Percentiles rank a stretch among this genome's conserved stretches.
phyloP scores from a whole-genome alignment of 805 yeast genomes.

The Ogataea methanolica region DNA sequence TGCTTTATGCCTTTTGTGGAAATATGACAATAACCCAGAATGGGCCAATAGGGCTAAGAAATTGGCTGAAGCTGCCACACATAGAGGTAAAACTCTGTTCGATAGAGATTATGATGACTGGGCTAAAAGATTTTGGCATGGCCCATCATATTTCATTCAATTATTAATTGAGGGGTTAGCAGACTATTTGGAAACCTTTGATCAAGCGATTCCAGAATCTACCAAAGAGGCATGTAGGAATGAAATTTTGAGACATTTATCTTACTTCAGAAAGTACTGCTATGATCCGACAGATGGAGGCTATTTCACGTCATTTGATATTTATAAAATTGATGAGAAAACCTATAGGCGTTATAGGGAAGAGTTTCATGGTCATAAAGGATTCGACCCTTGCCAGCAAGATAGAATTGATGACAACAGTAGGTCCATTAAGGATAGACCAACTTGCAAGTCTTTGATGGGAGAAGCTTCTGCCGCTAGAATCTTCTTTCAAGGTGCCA shows the following conservation, averaged over 20 bases:
- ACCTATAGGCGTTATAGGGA: constrained; percentile 45
- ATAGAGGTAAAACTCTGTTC: constrained; percentile 50
- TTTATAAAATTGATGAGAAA: constrained; percentile 46
- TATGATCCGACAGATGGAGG: constrained; percentile 56
- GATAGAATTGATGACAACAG: constrained; percentile 45
- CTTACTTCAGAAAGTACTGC: constrained; percentile 52
- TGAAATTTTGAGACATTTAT: constrained; percentile 50
- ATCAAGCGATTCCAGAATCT: constrained; percentile 33
- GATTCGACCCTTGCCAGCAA: constrained; percentile 44
- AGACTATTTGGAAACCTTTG: constrained; percentile 53
- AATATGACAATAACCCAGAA: constrained; percentile 43
- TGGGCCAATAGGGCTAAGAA: constrained; percentile 46
- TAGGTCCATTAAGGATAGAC: constrained; percentile 23
- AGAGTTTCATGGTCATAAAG: constrained; percentile 52
- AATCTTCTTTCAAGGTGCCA: constrained; percentile 62
- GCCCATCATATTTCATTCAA: constrained; percentile 61
- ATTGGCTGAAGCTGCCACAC: constrained; percentile 55
- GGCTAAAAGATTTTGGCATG: constrained; percentile 59
- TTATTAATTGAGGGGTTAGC: constrained; percentile 63
- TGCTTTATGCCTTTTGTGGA: constrained; percentile 46
- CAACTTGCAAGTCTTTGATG: constrained; percentile 41
- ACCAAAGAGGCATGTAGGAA: constrained; percentile 28
- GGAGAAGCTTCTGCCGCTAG: constrained; percentile 67
- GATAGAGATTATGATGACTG: constrained; percentile 55
- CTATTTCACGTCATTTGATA: constrained; percentile 56